These are phyloP conservation scores for Jamesozyma gamospora DNA, from an alignment of 805 yeast species.

Conservation along the genomic window DNA sequence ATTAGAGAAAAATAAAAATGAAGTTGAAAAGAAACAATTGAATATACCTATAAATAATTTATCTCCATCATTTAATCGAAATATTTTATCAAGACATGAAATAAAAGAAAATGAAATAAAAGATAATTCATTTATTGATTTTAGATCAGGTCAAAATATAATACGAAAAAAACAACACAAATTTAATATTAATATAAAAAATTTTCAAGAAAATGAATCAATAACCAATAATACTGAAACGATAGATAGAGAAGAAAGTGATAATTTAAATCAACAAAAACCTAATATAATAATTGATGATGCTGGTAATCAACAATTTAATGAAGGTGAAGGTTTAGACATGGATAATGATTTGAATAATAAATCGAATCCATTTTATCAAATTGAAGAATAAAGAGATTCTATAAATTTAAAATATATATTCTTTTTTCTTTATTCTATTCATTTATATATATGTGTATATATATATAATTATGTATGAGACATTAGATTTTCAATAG, in stretches of 20 bases:
- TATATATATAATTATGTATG: not conserved
- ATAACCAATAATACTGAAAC: too few species aligned
- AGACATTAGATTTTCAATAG: not conserved
- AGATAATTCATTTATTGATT: not conserved
- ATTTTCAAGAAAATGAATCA: too few species aligned
- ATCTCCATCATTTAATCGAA: too few species aligned
- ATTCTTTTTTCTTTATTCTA: too few species aligned
- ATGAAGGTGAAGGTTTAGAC: not conserved
- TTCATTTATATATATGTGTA: too few species aligned
- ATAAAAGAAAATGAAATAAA: not conserved
- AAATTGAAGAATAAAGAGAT: not conserved
- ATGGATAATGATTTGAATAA: not conserved
- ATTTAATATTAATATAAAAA: not conserved
- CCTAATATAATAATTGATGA: too few species aligned
- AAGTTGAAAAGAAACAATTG: not conserved
- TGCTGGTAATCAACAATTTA: too few species aligned
- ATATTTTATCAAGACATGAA: not conserved
- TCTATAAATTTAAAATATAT: too few species aligned
- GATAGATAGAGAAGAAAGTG: too few species aligned
- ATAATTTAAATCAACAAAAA: too few species aligned
- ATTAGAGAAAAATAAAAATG: not conserved
- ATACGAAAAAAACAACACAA: not conserved
- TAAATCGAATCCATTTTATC: conserved; percentile 3
- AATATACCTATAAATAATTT: too few species aligned
- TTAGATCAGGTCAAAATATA: too few species aligned